A percentile compares a stretch with the other conserved stretches of the same genome.
Conservation (phyloP, 495 filamentous ascomycete genomes). For the Hypoxylon fuscum region DNA sequence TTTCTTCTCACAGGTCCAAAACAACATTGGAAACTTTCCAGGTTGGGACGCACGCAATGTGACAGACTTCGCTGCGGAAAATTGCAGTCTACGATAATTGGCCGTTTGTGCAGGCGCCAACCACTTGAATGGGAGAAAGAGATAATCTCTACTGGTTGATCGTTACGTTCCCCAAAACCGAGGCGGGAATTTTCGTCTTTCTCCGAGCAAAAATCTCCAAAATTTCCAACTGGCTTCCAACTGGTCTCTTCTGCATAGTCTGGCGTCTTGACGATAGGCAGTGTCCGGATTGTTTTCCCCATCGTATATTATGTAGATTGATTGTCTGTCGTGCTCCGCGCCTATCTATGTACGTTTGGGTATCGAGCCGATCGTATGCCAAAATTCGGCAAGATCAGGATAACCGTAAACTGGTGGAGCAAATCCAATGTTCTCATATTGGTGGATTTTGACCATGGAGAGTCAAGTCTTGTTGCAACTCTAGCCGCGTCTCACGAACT, state of each 20-base stretch:
- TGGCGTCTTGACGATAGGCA: no score
- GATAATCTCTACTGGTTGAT: background rate
- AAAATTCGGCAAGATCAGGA: slow-evolving; percentile 15
- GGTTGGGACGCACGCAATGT: slow-evolving; percentile 34
- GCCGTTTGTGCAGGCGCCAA: slow-evolving; percentile 8
- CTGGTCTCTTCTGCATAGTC: no score
- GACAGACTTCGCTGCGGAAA: slow-evolving; percentile 29
- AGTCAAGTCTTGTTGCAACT: slow-evolving; percentile 18
- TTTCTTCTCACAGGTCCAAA: slow-evolving; percentile 41
- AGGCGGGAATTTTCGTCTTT: slow-evolving; percentile 30
- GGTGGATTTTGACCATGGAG: slow-evolving; percentile 13
- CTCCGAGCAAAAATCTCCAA: slow-evolving; percentile 27
- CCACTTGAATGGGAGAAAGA: background rate
- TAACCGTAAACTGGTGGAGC: slow-evolving; percentile 11
- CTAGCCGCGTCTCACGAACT: slow-evolving; percentile 18
- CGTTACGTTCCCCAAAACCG: background rate
- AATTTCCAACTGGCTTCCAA: slow-evolving; percentile 10
- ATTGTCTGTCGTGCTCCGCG: slow-evolving; percentile 31
- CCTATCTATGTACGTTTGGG: slow-evolving; percentile 32
- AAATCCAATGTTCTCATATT: slow-evolving; percentile 19
- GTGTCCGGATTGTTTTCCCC: slow-evolving; percentile 22
- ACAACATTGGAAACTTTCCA: slow-evolving; percentile 40
- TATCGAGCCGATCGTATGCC: slow-evolving; percentile 28
- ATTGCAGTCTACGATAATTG: slow-evolving; percentile 28
- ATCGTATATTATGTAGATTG: slow-evolving; percentile 12